These are phyloP conservation scores for Tricholoma flavovirens DNA, from an alignment of 768 basidiomycete genomes.

Conservation along the genomic window DNA sequence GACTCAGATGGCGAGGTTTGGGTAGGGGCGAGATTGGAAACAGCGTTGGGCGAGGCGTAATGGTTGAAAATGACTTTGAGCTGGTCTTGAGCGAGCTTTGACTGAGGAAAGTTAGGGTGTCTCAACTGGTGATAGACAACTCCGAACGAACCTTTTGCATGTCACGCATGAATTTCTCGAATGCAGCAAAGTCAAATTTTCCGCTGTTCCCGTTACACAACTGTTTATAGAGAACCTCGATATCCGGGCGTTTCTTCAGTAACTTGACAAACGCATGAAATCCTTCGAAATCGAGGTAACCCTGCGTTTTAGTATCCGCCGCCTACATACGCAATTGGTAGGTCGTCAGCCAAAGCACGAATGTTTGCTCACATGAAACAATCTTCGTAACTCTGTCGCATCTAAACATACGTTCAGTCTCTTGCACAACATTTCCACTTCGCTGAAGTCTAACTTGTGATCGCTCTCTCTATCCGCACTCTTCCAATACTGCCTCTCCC, in stretches of 20 bases:
- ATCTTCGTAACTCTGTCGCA: constrained; percentile 42
- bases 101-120: background rate
- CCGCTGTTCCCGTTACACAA: constrained; percentile 26
- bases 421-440: constrained; percentile 66
- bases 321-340: constrained; percentile 33
- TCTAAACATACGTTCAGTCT: constrained; percentile 62
- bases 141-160: constrained; percentile 32
- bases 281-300: constrained; percentile 67
- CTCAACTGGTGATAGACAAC: background rate
- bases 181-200: constrained; percentile 36
- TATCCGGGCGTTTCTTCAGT: constrained; percentile 80
- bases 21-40: constrained; percentile 6
- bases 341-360: background rate
- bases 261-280: constrained; percentile 81
- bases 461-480: constrained; percentile 58
- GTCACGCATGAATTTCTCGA: constrained; percentile 41
- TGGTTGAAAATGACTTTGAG: constrained; percentile 9
- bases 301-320: constrained; percentile 51
- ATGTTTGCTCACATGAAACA: constrained; percentile 47
- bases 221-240: constrained; percentile 57
- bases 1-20: constrained; percentile 12
- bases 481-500: constrained; percentile 84
- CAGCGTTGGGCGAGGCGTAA: constrained; percentile 4
- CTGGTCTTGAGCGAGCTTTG: constrained; percentile 2
- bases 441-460: constrained; percentile 60